Conservation (phyloP, 371 early-diverging fungal genomes). For the Gilbertella persicaria region DNA sequence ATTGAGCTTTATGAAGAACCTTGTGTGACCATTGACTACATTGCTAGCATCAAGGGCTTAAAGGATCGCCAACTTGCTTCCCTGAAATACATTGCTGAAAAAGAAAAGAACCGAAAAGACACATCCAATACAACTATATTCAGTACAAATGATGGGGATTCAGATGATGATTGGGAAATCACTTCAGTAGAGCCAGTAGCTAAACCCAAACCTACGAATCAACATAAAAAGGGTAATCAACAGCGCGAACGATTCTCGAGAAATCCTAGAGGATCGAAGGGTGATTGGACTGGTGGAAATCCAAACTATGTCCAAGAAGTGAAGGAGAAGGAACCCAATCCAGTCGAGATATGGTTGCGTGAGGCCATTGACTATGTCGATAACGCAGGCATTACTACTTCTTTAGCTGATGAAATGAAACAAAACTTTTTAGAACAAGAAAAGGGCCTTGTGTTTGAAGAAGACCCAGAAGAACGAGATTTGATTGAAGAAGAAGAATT, state of each 20-base stretch:
- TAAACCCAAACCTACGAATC: slow-evolving; percentile 1
- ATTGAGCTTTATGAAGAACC: slow-evolving; percentile 54
- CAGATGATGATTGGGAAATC: slow-evolving; percentile 43
- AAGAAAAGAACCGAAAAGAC: slow-evolving; percentile 28
- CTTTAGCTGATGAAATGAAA: slow-evolving; percentile 23
- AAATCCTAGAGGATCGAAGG: background rate
- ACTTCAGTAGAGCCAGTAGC: slow-evolving; percentile 19
- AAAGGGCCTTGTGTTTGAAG: slow-evolving; percentile 34
- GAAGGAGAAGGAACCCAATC: slow-evolving; percentile 26
- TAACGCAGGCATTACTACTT: slow-evolving; percentile 8
- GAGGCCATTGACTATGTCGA: slow-evolving; percentile 44
- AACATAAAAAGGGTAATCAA: background rate
- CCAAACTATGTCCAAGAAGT: slow-evolving; percentile 19
- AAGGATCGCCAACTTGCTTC: slow-evolving; percentile 42
- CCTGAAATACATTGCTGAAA: slow-evolving; percentile 35
- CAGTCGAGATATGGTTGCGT: slow-evolving; percentile 46
- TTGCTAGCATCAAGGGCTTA: slow-evolving; percentile 37
- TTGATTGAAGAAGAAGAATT: slow-evolving; percentile 61
- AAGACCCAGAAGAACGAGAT: slow-evolving; percentile 44
- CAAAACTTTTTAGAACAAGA: slow-evolving; percentile 35
- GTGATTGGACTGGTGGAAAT: slow-evolving; percentile 33
- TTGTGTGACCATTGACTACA: slow-evolving; percentile 46
- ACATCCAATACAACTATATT: slow-evolving; percentile 7
- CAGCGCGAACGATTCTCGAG: background rate
- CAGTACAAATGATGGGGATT: slow-evolving; percentile 24